These are phyloP conservation scores for Kodamaea anthophila DNA, from an alignment of 1,139 yeast species.

Conservation along the genomic window DNA sequence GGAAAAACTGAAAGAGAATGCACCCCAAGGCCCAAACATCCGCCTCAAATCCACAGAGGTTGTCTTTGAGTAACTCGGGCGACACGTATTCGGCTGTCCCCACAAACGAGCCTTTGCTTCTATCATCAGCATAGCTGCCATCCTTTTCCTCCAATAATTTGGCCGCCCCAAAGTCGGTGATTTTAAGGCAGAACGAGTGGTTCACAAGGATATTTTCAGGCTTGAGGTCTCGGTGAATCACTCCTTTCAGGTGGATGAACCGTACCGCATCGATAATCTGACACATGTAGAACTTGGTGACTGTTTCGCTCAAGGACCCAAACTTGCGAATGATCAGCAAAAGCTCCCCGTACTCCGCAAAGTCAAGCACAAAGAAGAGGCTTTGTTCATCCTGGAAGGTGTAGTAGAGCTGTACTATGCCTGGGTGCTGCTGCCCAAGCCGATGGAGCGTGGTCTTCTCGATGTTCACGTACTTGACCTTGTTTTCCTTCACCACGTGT, in stretches of 20 bases:
- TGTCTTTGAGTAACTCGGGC: constrained; percentile 83
- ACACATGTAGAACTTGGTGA: constrained; percentile 46
- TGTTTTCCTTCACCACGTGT: constrained; percentile 72
- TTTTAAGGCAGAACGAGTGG: constrained; percentile 70
- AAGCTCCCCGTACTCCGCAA: constrained; percentile 76
- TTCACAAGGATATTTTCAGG: constrained; percentile 91
- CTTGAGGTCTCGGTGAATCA: constrained; percentile 89
- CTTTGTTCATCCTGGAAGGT: constrained; percentile 75
- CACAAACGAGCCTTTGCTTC: constrained; percentile 60
- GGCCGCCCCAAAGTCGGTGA: constrained; percentile 99
- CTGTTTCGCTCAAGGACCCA: constrained; percentile 51
- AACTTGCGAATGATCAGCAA: constrained; percentile 53
- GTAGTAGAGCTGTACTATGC: constrained; percentile 65
- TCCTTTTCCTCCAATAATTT: constrained; percentile 49
- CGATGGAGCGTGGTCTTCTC: constrained; percentile 72
- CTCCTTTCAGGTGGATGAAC: constrained; percentile 78
- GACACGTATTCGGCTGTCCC: constrained; percentile 70
- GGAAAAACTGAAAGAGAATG: constrained; percentile 84
- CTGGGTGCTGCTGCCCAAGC: constrained; percentile 58
- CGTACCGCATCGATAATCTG: constrained; percentile 85
- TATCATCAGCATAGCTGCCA: neutral
- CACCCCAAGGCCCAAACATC: constrained; percentile 98
- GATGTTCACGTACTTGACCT: constrained; percentile 72
- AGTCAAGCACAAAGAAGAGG: constrained; percentile 68
- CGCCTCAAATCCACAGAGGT: constrained; percentile 77